phyloP scores from a whole-genome alignment of 208 protist genomes.

The Trypanosoma cruzi region DNA sequence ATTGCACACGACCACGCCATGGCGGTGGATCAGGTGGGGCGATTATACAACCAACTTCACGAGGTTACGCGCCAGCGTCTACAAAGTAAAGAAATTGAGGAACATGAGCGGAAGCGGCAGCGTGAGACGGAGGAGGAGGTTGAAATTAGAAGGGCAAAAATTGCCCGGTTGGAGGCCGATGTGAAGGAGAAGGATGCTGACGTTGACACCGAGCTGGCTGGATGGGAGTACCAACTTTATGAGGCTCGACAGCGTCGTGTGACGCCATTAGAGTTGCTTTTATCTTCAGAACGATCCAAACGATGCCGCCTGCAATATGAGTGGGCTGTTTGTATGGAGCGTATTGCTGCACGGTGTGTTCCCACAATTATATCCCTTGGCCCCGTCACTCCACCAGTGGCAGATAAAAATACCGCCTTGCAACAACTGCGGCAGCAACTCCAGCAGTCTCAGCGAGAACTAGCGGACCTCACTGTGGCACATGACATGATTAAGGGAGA shows the following conservation, averaged over 20 bases:
- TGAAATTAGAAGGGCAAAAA: constrained; percentile 40
- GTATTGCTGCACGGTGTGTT: constrained; percentile 59
- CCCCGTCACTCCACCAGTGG: constrained; percentile 17
- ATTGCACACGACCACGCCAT: constrained; percentile 80
- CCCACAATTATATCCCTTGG: constrained; percentile 35
- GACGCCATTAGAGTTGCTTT: constrained; percentile 45
- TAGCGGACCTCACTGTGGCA: constrained; percentile 67
- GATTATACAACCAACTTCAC: constrained; percentile 59
- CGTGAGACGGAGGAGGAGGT: constrained; percentile 46
- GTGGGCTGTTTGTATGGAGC: constrained; percentile 67
- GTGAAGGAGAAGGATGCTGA: constrained; percentile 18
- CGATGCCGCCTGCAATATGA: constrained; percentile 67
- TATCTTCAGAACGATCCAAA: constrained; percentile 39
- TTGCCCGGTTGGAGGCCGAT: constrained; percentile 40
- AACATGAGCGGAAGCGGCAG: constrained; percentile 54
- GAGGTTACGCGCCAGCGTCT: constrained; percentile 37
- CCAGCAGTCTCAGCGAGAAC: constrained; percentile 40
- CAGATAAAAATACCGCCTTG: constrained; percentile 20
- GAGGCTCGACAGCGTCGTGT: constrained; percentile 54
- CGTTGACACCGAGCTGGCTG: constrained; percentile 62
- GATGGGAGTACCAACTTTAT: constrained; percentile 81
- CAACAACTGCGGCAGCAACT: constrained; percentile 43
- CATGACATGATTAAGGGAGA: constrained; percentile 82
- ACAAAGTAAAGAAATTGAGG: constrained; percentile 43
- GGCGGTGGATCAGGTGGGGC: constrained; percentile 65